Base-by-base conservation (phyloP, 352 stramenopile genomes). In the Blastocystis sp. region DNA sequence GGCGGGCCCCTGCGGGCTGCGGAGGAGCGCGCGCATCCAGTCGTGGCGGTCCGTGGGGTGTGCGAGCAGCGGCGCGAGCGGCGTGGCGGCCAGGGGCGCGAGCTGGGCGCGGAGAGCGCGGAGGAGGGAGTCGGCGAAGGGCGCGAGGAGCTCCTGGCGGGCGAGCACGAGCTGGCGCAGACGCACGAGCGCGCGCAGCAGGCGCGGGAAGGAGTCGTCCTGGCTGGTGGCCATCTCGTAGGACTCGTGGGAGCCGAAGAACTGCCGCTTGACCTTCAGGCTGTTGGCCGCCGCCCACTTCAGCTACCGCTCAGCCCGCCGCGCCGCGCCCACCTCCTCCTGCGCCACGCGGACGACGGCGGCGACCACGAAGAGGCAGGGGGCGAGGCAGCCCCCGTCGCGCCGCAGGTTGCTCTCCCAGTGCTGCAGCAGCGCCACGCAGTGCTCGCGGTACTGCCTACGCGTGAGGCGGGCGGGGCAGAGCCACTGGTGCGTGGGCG, bases 141-240 rank as follows among this genome's bases (percentile, higher is more conserved):
- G 48, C 21, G 23, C 43, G 34, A 84, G 10, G 34, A 69, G 23
- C 2, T 52, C 28, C 10, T 19, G 19, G 23, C 45, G 34, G 21
- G 53, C 17, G 17, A 84, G 60, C 1, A 84, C 5, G 4, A 70
- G n/a, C 21, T 28, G 41, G 28, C 74, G 74, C 1, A 84, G 74
- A 21, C 2, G n/a, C 21, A 84, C n/a, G 41, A 84, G 2, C 7
- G 11, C 21, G 19, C 66, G 53, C 7, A 84, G 56, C n/a, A 84
- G 74, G n/a, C 34, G 34, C 34, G 74, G 74, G 38, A 84, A 84
- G 28, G 74, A 69, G 48, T 84, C 74, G 61, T 84, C 74, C 17
- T 84, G 11, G 21, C 74, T 34, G 5, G 74, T 84, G 5, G 74
- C 74, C 74, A 84, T 84, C 17, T 84, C 45, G 23, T 43, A 67